Evolutionary conservation across 2,329 filamentous ascomycete genomes (phyloP).

Genomic region (Dendrostoma leiphaemia): DNA sequence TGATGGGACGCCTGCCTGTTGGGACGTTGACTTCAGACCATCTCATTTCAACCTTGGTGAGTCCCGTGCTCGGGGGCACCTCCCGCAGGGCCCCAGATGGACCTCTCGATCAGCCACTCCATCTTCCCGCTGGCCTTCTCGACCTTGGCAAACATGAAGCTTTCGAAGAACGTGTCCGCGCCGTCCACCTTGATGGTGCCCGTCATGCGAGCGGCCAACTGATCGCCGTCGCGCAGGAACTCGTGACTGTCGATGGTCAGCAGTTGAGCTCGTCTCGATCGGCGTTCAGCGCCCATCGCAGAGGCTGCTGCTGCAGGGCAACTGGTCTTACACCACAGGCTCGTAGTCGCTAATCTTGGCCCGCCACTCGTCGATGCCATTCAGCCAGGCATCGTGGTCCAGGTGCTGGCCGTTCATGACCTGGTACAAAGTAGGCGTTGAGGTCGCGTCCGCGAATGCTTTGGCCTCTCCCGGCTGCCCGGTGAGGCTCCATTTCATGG

Average conservation of each 20-base stretch:
- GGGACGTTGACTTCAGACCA: too few relatives aligned
- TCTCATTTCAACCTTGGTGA: too few relatives aligned
- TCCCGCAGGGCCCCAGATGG: too few relatives aligned
- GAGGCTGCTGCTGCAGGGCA: too few relatives aligned
- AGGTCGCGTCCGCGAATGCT: conserved; percentile 13
- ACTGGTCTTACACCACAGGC: conserved; percentile 25
- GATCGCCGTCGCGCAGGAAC: conserved; percentile 30
- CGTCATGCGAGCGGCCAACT: conserved; percentile 29
- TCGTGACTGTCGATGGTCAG: conserved; percentile 20
- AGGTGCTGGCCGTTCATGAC: conserved; percentile 24
- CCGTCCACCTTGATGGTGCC: conserved; percentile 28
- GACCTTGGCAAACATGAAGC: conserved; percentile 30
- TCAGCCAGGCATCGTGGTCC: conserved; percentile 22
- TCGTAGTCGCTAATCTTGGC: conserved; percentile 27
- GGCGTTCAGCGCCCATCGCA: too few relatives aligned
- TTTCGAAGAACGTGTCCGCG: conserved; percentile 25
- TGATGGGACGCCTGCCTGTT: too few relatives aligned
- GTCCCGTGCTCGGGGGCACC: too few relatives aligned
- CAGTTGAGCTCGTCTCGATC: neutral
- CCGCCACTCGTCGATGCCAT: conserved; percentile 26
- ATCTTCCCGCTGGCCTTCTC: conserved; percentile 26
- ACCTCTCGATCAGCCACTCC: conserved; percentile 28
- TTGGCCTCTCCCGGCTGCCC: conserved; percentile 20
- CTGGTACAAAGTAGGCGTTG: conserved; percentile 22
- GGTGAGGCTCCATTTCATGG: conserved; percentile 24